Evolutionary conservation across 2,329 filamentous ascomycete species (phyloP), one percentile per base, ranked within the genome.

Genomic region (Colletotrichum sp.): DNA sequence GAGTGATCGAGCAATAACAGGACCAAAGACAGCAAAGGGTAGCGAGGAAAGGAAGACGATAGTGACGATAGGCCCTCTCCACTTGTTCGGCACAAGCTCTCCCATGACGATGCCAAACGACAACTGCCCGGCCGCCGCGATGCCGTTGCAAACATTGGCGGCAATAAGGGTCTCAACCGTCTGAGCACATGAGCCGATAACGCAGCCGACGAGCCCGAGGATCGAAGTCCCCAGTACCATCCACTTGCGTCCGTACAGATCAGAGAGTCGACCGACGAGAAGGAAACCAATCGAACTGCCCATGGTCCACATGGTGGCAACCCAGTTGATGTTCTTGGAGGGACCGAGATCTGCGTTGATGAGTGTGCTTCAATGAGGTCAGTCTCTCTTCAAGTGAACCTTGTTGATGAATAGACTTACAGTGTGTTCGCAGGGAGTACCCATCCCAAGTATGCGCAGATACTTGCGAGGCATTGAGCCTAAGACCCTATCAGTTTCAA

Each of bases 1-100:
- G 48, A 89, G 83, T 5, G 82, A 80, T n/a, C 85, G 82, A 4
- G 88, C 88, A 70, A 90, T 87, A 58, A 88, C 80, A 21, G 87
- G 87, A 0, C 87, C 88, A 72, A 87, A 86, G 32, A 85, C 82
- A 71, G 86, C 85, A 75, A 85, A 86, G 15, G 85, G 84, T 28
- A 86, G 76, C 30, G 83, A 84, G 3, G 83, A 83, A 18, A 86
- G 79, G 75, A 88, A 86, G 36, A 86, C 83, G 60, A 84, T 74
- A 2, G 82, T 82, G 26, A 84, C 81, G 74, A 84, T 81, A 8
- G 81, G 81, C 15, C 85, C 82, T 76, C 87, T 81, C 65, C 82
- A 79, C 74, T 83, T 85, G 79, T 86, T 87, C 15, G 87, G 85
- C 7, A 89, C 85, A 8, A 87, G 82, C 78, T 87, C 86, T 61